A percentile compares a stretch with the other conserved stretches of the same genome.
These are phyloP conservation scores for Aspergillus ochraceus DNA, from an alignment of 2,329 filamentous ascomycete species.

Conservation along the genomic window DNA sequence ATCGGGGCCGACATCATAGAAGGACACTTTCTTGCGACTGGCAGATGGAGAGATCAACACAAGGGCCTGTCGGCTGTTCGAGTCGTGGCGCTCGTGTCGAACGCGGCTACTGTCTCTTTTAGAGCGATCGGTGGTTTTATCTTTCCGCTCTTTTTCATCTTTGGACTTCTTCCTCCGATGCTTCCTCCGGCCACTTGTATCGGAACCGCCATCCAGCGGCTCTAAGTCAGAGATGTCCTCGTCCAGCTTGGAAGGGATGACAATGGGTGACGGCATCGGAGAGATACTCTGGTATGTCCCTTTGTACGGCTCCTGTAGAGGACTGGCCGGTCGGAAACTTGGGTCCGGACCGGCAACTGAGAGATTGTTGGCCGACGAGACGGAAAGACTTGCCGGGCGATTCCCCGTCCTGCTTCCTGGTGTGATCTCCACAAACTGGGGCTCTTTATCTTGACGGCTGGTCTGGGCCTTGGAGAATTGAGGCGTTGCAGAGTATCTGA, in stretches of 20 bases:
- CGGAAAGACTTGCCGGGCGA: constrained; percentile 36
- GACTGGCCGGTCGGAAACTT: constrained; percentile 68
- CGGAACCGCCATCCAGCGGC: constrained; percentile 36
- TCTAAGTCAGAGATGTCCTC: constrained; percentile 57
- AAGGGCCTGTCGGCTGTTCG: constrained; percentile 38
- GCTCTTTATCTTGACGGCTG: constrained; percentile 22
- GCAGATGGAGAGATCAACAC: constrained; percentile 46
- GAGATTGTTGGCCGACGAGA: constrained; percentile 41
- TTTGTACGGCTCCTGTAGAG: constrained; percentile 85
- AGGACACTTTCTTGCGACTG: constrained; percentile 64
- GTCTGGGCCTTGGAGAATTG: constrained; percentile 24
- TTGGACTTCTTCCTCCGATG: constrained; percentile 27
- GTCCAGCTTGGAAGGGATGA: constrained; percentile 58
- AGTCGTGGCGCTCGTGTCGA: constrained; percentile 29
- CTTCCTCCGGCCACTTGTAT: constrained; percentile 27
- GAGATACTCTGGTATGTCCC: constrained; percentile 94
- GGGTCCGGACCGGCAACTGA: constrained; percentile 35
- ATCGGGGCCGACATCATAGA: constrained; percentile 81
- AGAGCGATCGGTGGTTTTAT: constrained; percentile 28
- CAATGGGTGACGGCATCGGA: constrained; percentile 82
- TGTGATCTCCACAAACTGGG: constrained; percentile 36
- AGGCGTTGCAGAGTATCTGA: constrained; percentile 18
- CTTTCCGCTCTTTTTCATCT: constrained; percentile 33
- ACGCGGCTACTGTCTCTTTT: constrained; percentile 22
- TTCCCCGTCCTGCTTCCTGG: constrained; percentile 26